These are phyloP conservation scores for Fusarium sp. DNA, from an alignment of 2,329 filamentous ascomycete genomes.

Conservation along the genomic window DNA sequence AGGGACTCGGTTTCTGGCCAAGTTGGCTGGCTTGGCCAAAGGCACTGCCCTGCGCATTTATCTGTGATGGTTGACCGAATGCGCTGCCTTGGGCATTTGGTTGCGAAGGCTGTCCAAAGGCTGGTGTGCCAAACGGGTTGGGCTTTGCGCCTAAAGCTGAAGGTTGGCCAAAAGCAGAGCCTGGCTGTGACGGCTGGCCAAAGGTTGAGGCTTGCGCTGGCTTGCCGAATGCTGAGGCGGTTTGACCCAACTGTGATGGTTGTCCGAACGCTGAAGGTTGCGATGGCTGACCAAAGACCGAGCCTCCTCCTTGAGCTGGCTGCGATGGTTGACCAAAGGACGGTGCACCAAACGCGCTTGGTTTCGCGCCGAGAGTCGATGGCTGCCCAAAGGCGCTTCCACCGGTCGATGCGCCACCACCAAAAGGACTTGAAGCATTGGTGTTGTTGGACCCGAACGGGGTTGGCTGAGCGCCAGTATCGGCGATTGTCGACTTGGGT, in stretches of 20 bases:
- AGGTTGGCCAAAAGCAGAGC: constrained; percentile 34
- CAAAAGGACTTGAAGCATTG: constrained; percentile 46
- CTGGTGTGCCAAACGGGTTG: constrained; percentile 40
- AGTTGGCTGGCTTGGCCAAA: constrained; percentile 52
- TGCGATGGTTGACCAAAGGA: constrained; percentile 53
- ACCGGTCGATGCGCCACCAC: constrained; percentile 43
- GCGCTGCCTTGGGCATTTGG: constrained; percentile 34
- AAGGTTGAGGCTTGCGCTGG: constrained; percentile 44
- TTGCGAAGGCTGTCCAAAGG: constrained; percentile 52
- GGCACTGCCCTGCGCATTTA: constrained; percentile 36
- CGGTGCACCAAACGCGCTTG: constrained; percentile 47
- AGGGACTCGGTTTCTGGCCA: constrained; percentile 53
- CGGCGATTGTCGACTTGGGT: constrained; percentile 40
- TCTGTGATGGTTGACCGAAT: constrained; percentile 51
- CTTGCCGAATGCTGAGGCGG: constrained; percentile 47
- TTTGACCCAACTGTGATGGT: constrained; percentile 26
- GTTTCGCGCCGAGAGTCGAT: constrained; percentile 47
- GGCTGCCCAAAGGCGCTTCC: constrained; percentile 49
- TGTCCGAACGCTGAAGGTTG: constrained; percentile 57
- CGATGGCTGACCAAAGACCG: constrained; percentile 45
- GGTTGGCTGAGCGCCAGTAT: constrained; percentile 48
- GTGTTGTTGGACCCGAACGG: constrained; percentile 54
- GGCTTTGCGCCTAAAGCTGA: constrained; percentile 21
- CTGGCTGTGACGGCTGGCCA: constrained; percentile 48
- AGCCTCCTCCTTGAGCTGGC: constrained; percentile 42